A percentile compares a stretch with the other conserved stretches of the same genome.
Evolutionary conservation across 495 filamentous ascomycete genomes (phyloP).

Genomic region (Lepraria neglecta): DNA sequence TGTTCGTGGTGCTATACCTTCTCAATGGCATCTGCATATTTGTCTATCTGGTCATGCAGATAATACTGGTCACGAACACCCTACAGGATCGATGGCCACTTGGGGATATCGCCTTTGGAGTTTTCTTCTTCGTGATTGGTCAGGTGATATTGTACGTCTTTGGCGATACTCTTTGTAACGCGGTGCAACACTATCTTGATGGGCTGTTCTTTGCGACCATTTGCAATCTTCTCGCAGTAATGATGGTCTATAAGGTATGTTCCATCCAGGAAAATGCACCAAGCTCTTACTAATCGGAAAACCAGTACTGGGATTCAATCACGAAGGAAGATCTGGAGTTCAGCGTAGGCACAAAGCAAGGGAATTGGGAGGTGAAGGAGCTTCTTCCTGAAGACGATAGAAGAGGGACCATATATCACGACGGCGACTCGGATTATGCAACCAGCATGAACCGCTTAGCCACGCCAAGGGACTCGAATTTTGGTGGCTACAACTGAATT

Average conservation of each 20-base stretch:
- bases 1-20: conserved; percentile 91
- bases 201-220: conserved; percentile 92
- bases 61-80: conserved; percentile 81
- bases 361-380: conserved; percentile 99
- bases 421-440: conserved; percentile 55
- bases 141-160: conserved; percentile 91
- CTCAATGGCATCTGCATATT: conserved; percentile 79
- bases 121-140: conserved; percentile 85
- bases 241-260: conserved; percentile 99
- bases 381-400: conserved; percentile 82
- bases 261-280: conserved; percentile 6
- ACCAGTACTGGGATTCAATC: conserved; percentile 97
- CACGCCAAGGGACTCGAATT: conserved; percentile 30
- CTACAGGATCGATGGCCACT: conserved; percentile 94
- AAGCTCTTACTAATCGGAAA: conserved; percentile 19
- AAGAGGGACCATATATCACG: conserved; percentile 68
- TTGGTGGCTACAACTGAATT: conserved; percentile 22
- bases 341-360: conserved; percentile 86
- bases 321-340: conserved; percentile 98
- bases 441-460: conserved; percentile 53
- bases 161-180: conserved; percentile 76
- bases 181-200: conserved; percentile 87
- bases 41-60: conserved; percentile 81
- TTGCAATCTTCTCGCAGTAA: conserved; percentile 89
- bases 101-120: conserved; percentile 86